Conservation (phyloP, 2,329 filamentous ascomycete genomes). For the Orbilia oligospora region DNA sequence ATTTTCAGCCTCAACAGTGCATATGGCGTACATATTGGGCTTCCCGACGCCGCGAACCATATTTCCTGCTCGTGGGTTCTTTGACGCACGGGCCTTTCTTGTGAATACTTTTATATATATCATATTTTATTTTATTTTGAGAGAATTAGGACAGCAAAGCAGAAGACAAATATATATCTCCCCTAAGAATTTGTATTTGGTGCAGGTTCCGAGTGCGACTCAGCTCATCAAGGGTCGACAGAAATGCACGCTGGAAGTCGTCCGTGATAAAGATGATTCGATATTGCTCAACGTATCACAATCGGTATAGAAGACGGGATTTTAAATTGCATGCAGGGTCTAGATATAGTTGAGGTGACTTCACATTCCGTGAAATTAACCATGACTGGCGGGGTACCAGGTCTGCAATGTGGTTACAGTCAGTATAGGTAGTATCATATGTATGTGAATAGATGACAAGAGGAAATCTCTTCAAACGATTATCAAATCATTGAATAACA, state of each 20-base stretch:
- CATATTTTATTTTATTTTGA: conserved; percentile 8
- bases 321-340: conserved; percentile 52
- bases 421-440: not conserved
- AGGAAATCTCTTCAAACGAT: conserved; percentile 16
- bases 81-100: conserved; percentile 25
- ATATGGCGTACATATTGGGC: conserved; percentile 16
- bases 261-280: not conserved
- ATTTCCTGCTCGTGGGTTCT: conserved; percentile 7
- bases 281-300: not conserved
- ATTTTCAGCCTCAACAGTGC: conserved; percentile 24
- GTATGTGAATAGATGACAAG: not conserved
- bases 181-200: not conserved
- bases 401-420: conserved; percentile 26
- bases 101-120: conserved; percentile 36
- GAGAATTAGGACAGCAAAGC: conserved; percentile 40
- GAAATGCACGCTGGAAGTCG: conserved; percentile 6
- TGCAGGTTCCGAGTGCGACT: conserved; percentile 55
- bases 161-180: conserved; percentile 23
- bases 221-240: conserved; percentile 57
- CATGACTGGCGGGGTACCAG: conserved; percentile 6
- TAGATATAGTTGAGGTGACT: not conserved
- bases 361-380: conserved; percentile 29
- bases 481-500: conserved; percentile 22
- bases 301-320: conserved; percentile 17
- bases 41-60: conserved; percentile 17